Evolutionary conservation across 345 rosid species (phyloP).

Genomic region (Luvunga scandens): DNA sequence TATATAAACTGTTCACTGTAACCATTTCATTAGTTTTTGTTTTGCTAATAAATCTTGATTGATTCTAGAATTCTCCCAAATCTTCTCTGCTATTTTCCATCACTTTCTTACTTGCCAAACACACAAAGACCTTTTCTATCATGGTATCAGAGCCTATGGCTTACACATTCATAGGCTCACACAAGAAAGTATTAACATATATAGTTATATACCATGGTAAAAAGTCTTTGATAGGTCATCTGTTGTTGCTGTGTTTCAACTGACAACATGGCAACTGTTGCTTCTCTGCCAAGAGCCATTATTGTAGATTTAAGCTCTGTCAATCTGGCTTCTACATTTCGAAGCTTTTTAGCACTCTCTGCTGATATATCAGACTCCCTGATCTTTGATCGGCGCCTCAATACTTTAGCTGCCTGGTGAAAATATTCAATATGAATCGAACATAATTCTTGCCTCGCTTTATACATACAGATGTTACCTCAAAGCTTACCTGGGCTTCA

Average conservation of each 20-base stretch:
- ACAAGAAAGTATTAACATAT: not conserved
- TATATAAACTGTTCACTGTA: too few species aligned
- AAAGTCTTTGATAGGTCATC: slow-evolving; percentile 56
- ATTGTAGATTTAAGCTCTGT: slow-evolving; percentile 69
- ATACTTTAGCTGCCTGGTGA: slow-evolving; percentile 72
- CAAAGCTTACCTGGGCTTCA: slow-evolving; percentile 74
- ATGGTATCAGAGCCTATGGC: too few species aligned
- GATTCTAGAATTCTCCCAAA: too few species aligned
- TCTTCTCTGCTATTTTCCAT: too few species aligned
- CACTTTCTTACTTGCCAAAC: too few species aligned
- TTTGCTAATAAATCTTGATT: too few species aligned
- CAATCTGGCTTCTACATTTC: slow-evolving; percentile 69
- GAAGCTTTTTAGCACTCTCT: slow-evolving; percentile 67
- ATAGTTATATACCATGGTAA: slow-evolving; percentile 56
- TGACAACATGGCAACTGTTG: slow-evolving; percentile 83
- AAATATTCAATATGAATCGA: slow-evolving; percentile 6
- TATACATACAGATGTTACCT: not conserved
- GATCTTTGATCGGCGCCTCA: slow-evolving; percentile 29
- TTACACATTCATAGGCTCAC: not conserved
- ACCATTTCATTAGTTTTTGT: too few species aligned
- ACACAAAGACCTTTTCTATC: too few species aligned
- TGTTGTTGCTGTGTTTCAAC: slow-evolving; percentile 76
- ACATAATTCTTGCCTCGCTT: not conserved
- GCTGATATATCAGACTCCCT: slow-evolving; percentile 14
- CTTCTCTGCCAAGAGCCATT: slow-evolving; percentile 84